phyloP scores from a whole-genome alignment of 202 grass and related monocot genomes.

The Zizania palustris region DNA sequence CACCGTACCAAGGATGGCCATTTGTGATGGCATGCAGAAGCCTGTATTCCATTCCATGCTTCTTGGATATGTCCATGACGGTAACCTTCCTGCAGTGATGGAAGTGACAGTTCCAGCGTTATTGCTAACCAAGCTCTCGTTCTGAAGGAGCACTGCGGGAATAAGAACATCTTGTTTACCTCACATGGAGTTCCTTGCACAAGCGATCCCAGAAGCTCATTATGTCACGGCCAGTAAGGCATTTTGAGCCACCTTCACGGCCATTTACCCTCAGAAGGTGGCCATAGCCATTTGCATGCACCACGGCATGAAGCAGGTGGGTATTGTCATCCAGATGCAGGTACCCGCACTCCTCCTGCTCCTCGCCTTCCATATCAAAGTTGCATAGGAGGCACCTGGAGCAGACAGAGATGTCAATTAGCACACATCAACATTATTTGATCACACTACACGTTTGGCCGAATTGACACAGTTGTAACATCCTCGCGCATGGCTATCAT shows the following conservation, averaged over 20 bases:
- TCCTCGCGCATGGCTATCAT: neutral
- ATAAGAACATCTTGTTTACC: slow-evolving; percentile 39
- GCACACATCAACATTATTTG: neutral
- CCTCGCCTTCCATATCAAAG: slow-evolving; percentile 63
- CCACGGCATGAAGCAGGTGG: slow-evolving; percentile 86
- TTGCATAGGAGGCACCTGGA: slow-evolving; percentile 82
- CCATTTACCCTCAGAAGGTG: slow-evolving; percentile 97
- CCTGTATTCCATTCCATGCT: slow-evolving; percentile 91
- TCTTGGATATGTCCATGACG: slow-evolving; percentile 97
- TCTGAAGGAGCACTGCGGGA: neutral
- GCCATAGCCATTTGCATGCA: slow-evolving; percentile 89
- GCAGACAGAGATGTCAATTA: neutral
- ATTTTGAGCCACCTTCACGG: slow-evolving; percentile 75
- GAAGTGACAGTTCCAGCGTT: neutral
- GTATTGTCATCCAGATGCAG: slow-evolving; percentile 71
- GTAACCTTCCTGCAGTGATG: slow-evolving; percentile 76
- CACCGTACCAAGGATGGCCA: slow-evolving; percentile 89
- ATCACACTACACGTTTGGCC: neutral
- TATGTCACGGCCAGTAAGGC: slow-evolving; percentile 81
- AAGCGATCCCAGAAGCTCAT: slow-evolving; percentile 94
- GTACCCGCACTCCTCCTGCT: slow-evolving; percentile 56
- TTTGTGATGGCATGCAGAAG: slow-evolving; percentile 74
- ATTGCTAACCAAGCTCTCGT: neutral
- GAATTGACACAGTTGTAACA: neutral
- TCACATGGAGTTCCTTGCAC: slow-evolving; percentile 76